Base-by-base conservation (phyloP, 148 eudicot species). In the Fagopyrum homotropicum region DNA sequence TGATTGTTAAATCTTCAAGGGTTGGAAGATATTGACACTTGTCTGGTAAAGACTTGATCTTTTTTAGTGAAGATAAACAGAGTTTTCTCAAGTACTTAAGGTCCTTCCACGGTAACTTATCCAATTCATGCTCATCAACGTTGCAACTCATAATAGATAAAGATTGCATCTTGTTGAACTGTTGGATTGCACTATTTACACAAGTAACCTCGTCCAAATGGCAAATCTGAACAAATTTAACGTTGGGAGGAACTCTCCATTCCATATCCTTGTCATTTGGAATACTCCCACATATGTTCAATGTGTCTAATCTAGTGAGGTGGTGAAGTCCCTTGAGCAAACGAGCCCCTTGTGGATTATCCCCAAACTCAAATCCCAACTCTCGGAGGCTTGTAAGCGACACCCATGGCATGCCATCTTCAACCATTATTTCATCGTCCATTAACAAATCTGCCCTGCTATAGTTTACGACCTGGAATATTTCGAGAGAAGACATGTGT, bases 41-140 rank as follows among this genome's bases (percentile, higher is more conserved):
- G 4, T 59, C 30, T 7, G 30, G 63, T 4, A 57, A 17, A 6
- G 29, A 63, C n/a, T 11, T 63, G 6, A 63, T 63, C 3, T 0
- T 17, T 4, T 7, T 4, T 9, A 0, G 0, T 0, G 2, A 44
- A 63, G 35, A 0, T 22, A n/a, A n/a, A 0, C 0, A 1, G n/a
- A 63, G n/a, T 0, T 1, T 30, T 29, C 45, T 63, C 45, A 63
- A 63, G 45, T 44, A 6, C 16, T 11, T 63, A 35, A 63, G 45
- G 0, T 63, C 69, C 44, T 63, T 44, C 69, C 69, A 63, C 12
- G 8, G 4, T 63, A 63, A 12, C 69, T 63, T 63, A 30, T 63
- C 35, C 69, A 30, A 63, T 35, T 63, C 45, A 35, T 29, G 16
- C 16, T 29, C 45, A 35, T 63, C 69, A 63, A 63, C 5, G 0